Evolutionary conservation across 805 yeast species (phyloP), one percentile per base, ranked within the genome.

Genomic region (Tetrapisispora pingtungensis): DNA sequence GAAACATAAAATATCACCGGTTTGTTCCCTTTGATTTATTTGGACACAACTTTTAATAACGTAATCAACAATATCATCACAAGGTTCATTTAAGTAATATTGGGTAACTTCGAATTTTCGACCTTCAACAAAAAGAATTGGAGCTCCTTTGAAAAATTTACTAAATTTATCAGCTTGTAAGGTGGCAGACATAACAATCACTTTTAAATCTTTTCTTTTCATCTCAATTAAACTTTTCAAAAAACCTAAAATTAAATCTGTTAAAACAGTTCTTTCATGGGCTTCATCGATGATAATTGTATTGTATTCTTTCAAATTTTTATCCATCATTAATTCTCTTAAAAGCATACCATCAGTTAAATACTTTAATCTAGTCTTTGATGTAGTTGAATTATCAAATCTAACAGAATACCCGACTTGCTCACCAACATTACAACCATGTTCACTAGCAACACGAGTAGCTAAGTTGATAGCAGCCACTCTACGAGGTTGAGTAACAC

Each of bases 391-490:
- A 59, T 88, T 85, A 54, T 89, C 87, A 61, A 90, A 93, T 59
- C 98, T 75, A 36, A 90, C 97, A 43, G 94, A 81, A 66, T 85
- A 90, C 50, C 98, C 98, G 28, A 90, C 95, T 42, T 76, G 81
- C 30, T 73, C 75, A 19, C 98, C 97, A 10, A 90, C 59, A 6
- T 59, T 61, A 46, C 86, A 76, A 0, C 95, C 96, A 53, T 73
- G 72, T 64, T 90, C 98, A 52, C 85, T 86, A 13, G 96, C 78
- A 4, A 90, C 98, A 67, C 98, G 81, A 24, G 83, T 75, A 0
- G 97, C 97, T 59, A 90, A 73, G 48, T 88, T 87, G 41, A 93
- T 86, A 1, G 98, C 98, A 3, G 98, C 97, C 33, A 90, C 98
- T 58, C 97, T 75, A 67, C 98, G 81, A 1, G 98, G 98, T 67